Percentiles rank a stretch among this genome's conserved stretches.
Conservation (phyloP, 805 yeast genomes). For the Grigorovia humatica region DNA sequence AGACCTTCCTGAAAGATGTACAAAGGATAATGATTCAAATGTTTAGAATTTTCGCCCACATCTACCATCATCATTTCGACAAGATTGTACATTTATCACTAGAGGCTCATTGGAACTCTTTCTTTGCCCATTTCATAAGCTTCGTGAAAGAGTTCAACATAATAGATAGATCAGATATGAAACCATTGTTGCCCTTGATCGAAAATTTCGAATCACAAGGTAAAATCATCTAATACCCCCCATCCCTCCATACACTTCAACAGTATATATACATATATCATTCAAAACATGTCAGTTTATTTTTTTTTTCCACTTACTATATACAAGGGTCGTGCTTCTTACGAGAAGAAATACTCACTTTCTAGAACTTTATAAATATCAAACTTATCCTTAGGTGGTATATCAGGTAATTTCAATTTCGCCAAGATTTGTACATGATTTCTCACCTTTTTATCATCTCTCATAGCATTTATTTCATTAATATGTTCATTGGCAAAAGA, state of each 20-base stretch:
- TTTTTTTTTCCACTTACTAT: background rate
- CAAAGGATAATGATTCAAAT: slow-evolving; percentile 83
- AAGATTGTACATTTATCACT: slow-evolving; percentile 81
- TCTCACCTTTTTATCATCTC: slow-evolving; percentile 4
- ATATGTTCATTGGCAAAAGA: slow-evolving; percentile 34
- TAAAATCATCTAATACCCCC: slow-evolving; percentile 39
- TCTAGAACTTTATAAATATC: slow-evolving; percentile 64
- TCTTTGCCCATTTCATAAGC: slow-evolving; percentile 87
- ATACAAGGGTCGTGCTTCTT: background rate
- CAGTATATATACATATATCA: background rate
- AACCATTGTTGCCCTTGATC: slow-evolving; percentile 67
- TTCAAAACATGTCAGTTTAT: background rate
- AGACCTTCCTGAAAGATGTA: slow-evolving; percentile 68
- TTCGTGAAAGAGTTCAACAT: slow-evolving; percentile 77
- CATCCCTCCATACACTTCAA: background rate
- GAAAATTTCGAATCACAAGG: slow-evolving; percentile 79
- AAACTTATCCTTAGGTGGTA: slow-evolving; percentile 75
- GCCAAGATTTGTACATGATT: slow-evolving; percentile 33
- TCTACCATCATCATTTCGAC: slow-evolving; percentile 91
- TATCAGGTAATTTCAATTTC: slow-evolving; percentile 59
- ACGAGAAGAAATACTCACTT: slow-evolving; percentile 69
- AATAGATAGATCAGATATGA: slow-evolving; percentile 68
- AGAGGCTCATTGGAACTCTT: slow-evolving; percentile 97
- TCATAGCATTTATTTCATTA: slow-evolving; percentile 6
- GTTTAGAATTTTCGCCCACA: slow-evolving; percentile 92